Percentiles rank a stretch among this genome's conserved stretches.
Conservation (phyloP, 306 rosid genomes). For the Spatholobus suberectus region DNA sequence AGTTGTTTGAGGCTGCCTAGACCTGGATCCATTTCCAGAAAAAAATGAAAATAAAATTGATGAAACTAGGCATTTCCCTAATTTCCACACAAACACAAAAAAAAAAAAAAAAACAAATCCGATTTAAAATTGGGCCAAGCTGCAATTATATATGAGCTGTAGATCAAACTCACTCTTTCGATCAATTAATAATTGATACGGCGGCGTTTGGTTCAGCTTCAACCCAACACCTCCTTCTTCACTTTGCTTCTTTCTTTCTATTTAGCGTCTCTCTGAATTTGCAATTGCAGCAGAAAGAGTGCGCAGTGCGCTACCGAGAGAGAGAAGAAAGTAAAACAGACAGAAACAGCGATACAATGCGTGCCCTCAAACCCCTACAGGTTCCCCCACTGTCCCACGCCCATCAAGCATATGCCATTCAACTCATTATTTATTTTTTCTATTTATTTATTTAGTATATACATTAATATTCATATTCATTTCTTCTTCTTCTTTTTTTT, state of each 20-base stretch:
- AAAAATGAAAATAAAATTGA: background rate
- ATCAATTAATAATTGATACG: too few species aligned
- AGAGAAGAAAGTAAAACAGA: background rate
- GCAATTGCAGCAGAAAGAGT: background rate
- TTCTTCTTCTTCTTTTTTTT: background rate
- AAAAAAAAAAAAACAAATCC: background rate
- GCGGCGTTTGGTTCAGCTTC: background rate
- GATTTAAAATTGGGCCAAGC: background rate
- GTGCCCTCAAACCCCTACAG: conserved; percentile 51
- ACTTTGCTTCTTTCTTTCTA: too few species aligned
- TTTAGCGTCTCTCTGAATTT: background rate
- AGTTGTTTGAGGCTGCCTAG: background rate
- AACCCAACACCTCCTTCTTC: too few species aligned
- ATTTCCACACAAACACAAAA: background rate
- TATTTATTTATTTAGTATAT: background rate
- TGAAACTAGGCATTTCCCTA: background rate
- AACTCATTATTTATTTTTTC: background rate
- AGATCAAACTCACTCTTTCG: background rate
- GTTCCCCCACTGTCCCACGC: conserved; percentile 38
- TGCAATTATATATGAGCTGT: background rate
- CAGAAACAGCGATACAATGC: conserved; percentile 34
- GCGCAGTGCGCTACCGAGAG: background rate
- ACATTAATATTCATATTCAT: background rate
- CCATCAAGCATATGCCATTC: conserved; percentile 12
- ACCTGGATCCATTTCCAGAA: background rate